Base-by-base conservation (phyloP, 1,284 basidiomycete genomes). In the Puccinia horiana region DNA sequence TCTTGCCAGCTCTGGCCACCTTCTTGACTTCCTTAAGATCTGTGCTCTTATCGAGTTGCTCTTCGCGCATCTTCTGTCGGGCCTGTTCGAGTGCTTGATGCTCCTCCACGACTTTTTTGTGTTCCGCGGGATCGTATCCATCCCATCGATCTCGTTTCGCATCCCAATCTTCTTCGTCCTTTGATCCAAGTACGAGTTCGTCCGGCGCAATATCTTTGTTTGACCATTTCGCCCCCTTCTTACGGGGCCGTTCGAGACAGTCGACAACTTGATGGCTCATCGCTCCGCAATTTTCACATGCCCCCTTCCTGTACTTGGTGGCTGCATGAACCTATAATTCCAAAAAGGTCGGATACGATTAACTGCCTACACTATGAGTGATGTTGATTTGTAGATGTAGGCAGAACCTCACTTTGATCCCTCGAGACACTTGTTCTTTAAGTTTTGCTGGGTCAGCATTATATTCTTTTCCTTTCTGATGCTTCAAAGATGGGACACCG, bases 141-240 rank as follows among this genome's bases (percentile, higher is more conserved):
- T 98, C 98, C 96, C 97, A 99, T 80, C 97, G 88, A 87, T 99
- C 97, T 63, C 97, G 91, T 88, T 99, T 99, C 63, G 94, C 94
- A 85, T 94, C 96, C 85, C 95, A 99, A 23, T 94, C 94, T 37
- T 49, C 26, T n/a, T 89, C 87, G 49, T 85, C 83, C 32, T 83
- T 37, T 16, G 40, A 47, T 11, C 83, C 83, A 87, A 95, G 93
- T 72, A 96, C 88, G 35, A 95, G 87, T 86, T 99, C 97, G 87
- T 99, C 97, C 1, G 94, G 90, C 80, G 92, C 92, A 83, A 99
- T 98, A 86, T 96, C 90, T 87, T 92, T 93, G 88, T 93, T 93
- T 32, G 95, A 94, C 88, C 90, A 98, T 88, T 93, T 97, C 63
- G 97, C 97, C 47, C 97, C 97, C 86, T 94, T 94, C 89, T 94